Conservation (phyloP, 1,284 basidiomycete genomes). For the Cutaneotrichosporon sp. region DNA sequence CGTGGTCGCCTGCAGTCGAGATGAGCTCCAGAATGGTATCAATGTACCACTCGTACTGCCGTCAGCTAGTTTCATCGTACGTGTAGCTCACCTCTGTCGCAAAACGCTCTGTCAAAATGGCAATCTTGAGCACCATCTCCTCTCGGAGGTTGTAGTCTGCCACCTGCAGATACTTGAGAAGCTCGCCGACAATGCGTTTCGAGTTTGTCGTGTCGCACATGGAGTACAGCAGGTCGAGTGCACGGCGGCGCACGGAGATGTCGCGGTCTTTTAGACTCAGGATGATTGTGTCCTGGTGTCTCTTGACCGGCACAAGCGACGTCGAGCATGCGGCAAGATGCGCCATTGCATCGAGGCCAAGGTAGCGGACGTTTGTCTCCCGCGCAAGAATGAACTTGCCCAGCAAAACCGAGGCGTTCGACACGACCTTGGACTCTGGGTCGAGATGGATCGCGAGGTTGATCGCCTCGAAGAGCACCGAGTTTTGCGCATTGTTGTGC, state of each 20-base stretch:
- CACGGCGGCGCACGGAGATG: conserved; percentile 89
- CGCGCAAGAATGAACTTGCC: conserved; percentile 94
- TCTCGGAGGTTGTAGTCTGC: conserved; percentile 95
- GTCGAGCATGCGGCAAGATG: conserved; percentile 91
- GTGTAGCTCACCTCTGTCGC: conserved; percentile 62
- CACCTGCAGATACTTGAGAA: conserved; percentile 84
- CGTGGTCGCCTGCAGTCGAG: conserved; percentile 93
- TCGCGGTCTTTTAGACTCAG: conserved; percentile 91
- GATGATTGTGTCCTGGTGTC: conserved; percentile 93
- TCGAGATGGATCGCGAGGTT: conserved; percentile 95
- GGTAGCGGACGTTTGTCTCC: conserved; percentile 97
- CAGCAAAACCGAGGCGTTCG: conserved; percentile 82
- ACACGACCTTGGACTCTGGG: conserved; percentile 80
- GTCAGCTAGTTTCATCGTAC: neutral
- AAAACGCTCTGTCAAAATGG: conserved; percentile 95
- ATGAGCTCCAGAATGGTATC: conserved; percentile 94
- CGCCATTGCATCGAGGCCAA: conserved; percentile 97
- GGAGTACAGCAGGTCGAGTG: conserved; percentile 91
- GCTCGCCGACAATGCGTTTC: conserved; percentile 87
- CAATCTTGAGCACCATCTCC: conserved; percentile 98
- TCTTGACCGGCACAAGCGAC: conserved; percentile 85
- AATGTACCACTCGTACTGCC: conserved; percentile 86
- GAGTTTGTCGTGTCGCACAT: conserved; percentile 98
- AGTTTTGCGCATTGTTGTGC: conserved; percentile 97
- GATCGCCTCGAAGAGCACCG: conserved; percentile 97